Base-by-base conservation (phyloP, 148 eudicot genomes). In the Bassia scoparia region DNA sequence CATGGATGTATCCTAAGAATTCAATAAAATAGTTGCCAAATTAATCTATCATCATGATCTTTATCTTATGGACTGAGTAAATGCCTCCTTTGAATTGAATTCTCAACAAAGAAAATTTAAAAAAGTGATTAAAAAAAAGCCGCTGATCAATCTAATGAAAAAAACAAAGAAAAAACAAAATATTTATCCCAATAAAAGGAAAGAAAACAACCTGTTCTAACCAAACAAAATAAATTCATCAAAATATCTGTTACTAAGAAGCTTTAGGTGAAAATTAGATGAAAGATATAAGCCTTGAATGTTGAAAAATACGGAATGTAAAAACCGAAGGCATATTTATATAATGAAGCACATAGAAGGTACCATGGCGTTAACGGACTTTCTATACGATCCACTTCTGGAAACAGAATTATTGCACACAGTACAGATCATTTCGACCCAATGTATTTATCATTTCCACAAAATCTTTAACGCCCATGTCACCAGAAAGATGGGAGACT, bases 401-500 rank as follows among this genome's bases (percentile, higher is more conserved):
- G 81, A n/a, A 66, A 84, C 81, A 61, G 97, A 89, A 77, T 92
- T 95, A 60, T 88, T 84, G 78, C 96, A 90, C 77, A 91, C 81
- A 95, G 64, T 72, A 78, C 97, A 92, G 72, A n/a, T 87, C 87
- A 77, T 70, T 86, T 74, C n/a, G 92, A 79, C 53, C 96, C 99
- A 89, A 95, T 64, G 93, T 86, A 80, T 75, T 89, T 80, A 83
- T 88, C 97, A 95, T 90, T 75, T 86, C 94, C 37, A 58, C 66
- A 95, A 77, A 73, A 85, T 66, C 76, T 83, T 89, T 66, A 87
- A 84, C 69, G 96, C 90, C 74, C 99, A n/a, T 95, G 89, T n/a
- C 29, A 78, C 70, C 14, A 29, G 63, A n/a, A 62, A 23, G 66
- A 62, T 55, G 53, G 60, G n/a, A n/a, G n/a, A n/a, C n/a, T n/a